Evolutionary conservation across 1,284 basidiomycete species (phyloP).

Genomic region (Leccinum fuscescens): DNA sequence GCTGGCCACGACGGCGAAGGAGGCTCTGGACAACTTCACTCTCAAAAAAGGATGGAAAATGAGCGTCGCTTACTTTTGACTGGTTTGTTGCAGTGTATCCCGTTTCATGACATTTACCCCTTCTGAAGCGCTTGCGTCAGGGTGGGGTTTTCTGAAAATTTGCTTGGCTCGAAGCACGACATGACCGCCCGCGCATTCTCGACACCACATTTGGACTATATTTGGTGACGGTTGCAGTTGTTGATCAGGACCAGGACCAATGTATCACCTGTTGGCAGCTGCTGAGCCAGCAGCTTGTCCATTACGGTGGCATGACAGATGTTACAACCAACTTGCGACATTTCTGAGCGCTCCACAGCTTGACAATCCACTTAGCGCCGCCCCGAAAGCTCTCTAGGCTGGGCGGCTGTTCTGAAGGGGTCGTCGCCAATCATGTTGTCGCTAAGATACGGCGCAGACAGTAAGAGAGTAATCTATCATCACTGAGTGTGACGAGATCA

Average conservation of each 20-base stretch:
- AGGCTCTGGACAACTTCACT: constrained; percentile 75
- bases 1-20: constrained; percentile 72
- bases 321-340: not conserved
- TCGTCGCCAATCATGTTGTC: not conserved
- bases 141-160: not conserved
- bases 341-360: not conserved
- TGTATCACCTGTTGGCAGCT: not conserved
- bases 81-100: constrained; percentile 16
- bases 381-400: not conserved
- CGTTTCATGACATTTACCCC: not conserved
- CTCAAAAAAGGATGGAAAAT: constrained; percentile 81
- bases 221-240: not conserved
- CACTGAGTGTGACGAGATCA: not conserved
- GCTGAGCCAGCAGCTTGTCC: not conserved
- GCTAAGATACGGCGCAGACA: not conserved
- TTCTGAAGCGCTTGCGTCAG: not conserved
- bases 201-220: constrained; percentile 2
- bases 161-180: not conserved
- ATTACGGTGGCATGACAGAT: not conserved
- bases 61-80: constrained; percentile 70
- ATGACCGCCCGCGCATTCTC: not conserved
- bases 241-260: not conserved
- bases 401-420: not conserved
- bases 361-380: not conserved
- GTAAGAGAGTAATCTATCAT: not conserved